Evolutionary conservation across 2,329 filamentous ascomycete species (phyloP).

Genomic region (Colletotrichum caudatum): DNA sequence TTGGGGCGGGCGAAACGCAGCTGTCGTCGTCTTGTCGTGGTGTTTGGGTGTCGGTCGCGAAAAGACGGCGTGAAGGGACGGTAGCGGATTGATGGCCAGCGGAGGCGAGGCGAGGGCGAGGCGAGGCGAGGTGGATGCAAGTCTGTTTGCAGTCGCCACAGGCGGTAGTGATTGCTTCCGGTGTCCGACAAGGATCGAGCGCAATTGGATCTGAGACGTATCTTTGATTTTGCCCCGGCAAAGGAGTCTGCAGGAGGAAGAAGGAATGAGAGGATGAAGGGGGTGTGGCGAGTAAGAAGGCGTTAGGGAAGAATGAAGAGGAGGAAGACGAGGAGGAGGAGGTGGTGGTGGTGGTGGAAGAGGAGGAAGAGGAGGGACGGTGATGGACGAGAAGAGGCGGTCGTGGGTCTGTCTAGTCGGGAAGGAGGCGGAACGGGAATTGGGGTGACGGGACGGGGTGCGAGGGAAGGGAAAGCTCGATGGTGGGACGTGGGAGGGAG

Average conservation of each 20-base stretch:
- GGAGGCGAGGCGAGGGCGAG: constrained; percentile 11
- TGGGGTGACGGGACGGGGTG: constrained; percentile 31
- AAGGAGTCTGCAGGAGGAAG: constrained; percentile 2
- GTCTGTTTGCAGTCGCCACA: constrained; percentile 13
- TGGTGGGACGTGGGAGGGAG: constrained; percentile 18
- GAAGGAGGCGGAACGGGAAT: constrained; percentile 14
- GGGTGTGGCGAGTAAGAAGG: not conserved
- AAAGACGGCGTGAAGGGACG: not conserved
- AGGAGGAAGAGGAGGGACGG: not conserved
- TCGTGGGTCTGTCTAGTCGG: constrained; percentile 23
- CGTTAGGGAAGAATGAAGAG: not conserved
- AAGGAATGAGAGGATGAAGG: not conserved
- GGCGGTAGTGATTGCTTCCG: not conserved
- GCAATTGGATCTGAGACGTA: not conserved
- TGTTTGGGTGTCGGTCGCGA: constrained; percentile 14
- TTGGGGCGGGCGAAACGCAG: not conserved
- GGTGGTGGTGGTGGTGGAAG: not conserved
- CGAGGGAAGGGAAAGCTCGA: constrained; percentile 7
- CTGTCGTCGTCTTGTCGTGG: constrained; percentile 4
- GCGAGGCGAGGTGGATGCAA: constrained; percentile 11
- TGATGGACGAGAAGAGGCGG: constrained; percentile 32
- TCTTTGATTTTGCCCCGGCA: not conserved
- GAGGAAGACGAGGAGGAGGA: not conserved
- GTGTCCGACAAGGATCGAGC: not conserved
- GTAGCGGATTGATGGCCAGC: constrained; percentile 15